A percentile compares a stretch with the other conserved stretches of the same genome.
Conservation (phyloP, 805 yeast genomes). For the Ogataea chonburiensis region DNA sequence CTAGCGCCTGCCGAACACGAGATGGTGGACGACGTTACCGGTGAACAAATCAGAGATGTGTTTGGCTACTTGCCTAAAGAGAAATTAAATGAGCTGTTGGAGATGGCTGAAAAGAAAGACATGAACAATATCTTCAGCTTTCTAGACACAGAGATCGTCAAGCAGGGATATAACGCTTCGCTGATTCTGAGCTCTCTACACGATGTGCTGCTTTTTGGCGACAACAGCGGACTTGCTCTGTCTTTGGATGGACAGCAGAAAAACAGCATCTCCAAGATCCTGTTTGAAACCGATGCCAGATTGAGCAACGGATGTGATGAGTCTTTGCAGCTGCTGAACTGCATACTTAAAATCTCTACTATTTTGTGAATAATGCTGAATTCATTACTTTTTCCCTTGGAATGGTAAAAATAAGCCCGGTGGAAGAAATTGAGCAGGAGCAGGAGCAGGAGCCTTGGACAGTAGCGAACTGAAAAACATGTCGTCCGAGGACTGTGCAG, state of each 20-base stretch:
- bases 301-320: constrained; percentile 88
- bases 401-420: constrained; percentile 11
- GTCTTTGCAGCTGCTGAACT: constrained; percentile 72
- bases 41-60: constrained; percentile 30
- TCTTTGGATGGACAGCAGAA: constrained; percentile 62
- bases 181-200: constrained; percentile 33
- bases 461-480: constrained; percentile 48
- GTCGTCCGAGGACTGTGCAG: constrained; percentile 29
- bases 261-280: constrained; percentile 56
- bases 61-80: constrained; percentile 35
- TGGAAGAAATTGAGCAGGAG: constrained; percentile 11
- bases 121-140: constrained; percentile 27
- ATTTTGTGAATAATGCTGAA: constrained; percentile 23
- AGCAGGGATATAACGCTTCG: constrained; percentile 35
- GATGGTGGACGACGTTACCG: constrained; percentile 22
- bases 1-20: constrained; percentile 33
- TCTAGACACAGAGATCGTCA: constrained; percentile 29
- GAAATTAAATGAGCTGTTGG: constrained; percentile 20
- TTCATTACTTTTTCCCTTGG: constrained; percentile 8
- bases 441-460: constrained; percentile 29
- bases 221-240: constrained; percentile 38
- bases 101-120: constrained; percentile 21
- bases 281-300: constrained; percentile 74
- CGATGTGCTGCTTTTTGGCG: constrained; percentile 32
- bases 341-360: constrained; percentile 52